phyloP scores from a whole-genome alignment of 768 basidiomycete genomes.

The Coprinellus aureogranulatus region DNA sequence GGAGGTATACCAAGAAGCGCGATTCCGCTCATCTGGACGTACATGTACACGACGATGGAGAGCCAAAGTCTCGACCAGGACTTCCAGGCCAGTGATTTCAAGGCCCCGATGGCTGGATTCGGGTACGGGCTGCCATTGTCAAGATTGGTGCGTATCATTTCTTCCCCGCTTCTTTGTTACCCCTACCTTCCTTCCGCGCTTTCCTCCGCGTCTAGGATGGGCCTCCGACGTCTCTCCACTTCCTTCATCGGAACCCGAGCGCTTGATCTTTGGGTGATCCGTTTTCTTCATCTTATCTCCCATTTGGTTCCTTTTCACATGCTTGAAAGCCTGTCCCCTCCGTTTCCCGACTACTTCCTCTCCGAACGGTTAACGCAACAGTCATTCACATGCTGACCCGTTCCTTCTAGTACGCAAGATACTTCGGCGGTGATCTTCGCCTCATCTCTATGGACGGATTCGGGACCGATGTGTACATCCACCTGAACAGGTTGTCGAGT shows the following conservation, averaged over 20 bases:
- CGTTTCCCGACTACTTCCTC: no score
- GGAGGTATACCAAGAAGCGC: constrained; percentile 89
- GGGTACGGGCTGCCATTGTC: constrained; percentile 93
- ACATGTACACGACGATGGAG: constrained; percentile 92
- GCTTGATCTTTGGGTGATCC: no score
- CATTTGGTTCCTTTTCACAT: no score
- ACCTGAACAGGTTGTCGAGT: constrained; percentile 81
- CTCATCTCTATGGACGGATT: constrained; percentile 99
- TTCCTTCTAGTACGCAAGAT: constrained; percentile 79
- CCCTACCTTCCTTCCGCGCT: not conserved
- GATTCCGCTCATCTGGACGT: constrained; percentile 96
- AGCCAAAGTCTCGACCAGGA: constrained; percentile 70
- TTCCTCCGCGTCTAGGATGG: no score
- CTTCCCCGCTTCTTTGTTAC: not conserved
- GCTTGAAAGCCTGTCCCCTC: no score
- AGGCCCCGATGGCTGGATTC: constrained; percentile 97
- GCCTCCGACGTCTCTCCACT: no score
- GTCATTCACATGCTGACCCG: not conserved
- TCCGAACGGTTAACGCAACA: no score
- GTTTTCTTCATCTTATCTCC: no score
- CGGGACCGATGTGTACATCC: constrained; percentile 92
- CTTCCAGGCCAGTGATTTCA: constrained; percentile 85
- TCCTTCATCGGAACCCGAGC: no score
- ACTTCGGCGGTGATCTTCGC: constrained; percentile 90
- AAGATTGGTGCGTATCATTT: constrained; percentile 61